Percentiles rank a stretch among this genome's conserved stretches.
Evolutionary conservation across 2,329 filamentous ascomycete species (phyloP).

Genomic region (Phialocephala subalpina): DNA sequence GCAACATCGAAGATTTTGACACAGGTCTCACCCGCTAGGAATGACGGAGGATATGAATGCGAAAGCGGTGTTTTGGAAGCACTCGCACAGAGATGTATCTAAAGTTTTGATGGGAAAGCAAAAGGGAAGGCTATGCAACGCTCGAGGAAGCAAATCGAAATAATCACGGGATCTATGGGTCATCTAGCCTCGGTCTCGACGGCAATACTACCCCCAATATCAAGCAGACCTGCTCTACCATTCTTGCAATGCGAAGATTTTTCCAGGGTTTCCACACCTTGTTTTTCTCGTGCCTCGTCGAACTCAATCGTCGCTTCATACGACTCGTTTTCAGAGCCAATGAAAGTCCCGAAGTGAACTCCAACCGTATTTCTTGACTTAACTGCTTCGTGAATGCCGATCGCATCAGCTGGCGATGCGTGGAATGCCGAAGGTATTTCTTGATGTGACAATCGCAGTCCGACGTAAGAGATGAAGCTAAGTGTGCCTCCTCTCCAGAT

Average conservation of each 20-base stretch:
- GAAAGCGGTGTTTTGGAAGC: too few relatives aligned
- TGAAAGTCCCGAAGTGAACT: slow-evolving; percentile 37
- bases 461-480: slow-evolving; percentile 33
- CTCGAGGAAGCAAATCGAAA: background rate
- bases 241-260: slow-evolving; percentile 7
- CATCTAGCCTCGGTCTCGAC: slow-evolving; percentile 25
- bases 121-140: too few relatives aligned
- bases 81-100: too few relatives aligned
- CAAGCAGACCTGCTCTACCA: slow-evolving; percentile 29
- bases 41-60: too few relatives aligned
- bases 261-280: slow-evolving; percentile 24
- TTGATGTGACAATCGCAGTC: slow-evolving; percentile 33
- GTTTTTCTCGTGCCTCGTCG: slow-evolving; percentile 28
- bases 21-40: too few relatives aligned
- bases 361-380: slow-evolving; percentile 29
- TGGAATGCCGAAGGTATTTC: slow-evolving; percentile 34
- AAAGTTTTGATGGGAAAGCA: too few relatives aligned
- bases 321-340: slow-evolving; percentile 35
- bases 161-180: background rate
- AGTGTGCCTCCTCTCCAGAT: slow-evolving; percentile 64
- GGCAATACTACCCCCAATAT: slow-evolving; percentile 35
- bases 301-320: slow-evolving; percentile 36
- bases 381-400: slow-evolving; percentile 33
- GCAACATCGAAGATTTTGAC: too few relatives aligned
- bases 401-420: slow-evolving; percentile 32